Percentiles rank a stretch among this genome's conserved stretches.
Evolutionary conservation across 2,329 filamentous ascomycete genomes (phyloP).

Genomic region (Stagonosporopsis cucurbitacearum): DNA sequence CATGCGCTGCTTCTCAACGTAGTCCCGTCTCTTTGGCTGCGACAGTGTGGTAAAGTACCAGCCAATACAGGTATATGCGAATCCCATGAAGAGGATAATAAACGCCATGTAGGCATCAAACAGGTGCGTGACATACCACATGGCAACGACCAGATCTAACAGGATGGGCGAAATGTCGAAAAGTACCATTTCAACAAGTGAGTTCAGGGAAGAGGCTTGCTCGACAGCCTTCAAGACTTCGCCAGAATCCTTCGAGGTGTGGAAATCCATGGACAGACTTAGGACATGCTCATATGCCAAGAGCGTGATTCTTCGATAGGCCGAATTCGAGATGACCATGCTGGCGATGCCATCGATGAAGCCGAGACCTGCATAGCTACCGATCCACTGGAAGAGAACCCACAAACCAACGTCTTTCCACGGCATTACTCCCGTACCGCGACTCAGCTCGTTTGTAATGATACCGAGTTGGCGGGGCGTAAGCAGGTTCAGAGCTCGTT

Average conservation of each 20-base stretch:
- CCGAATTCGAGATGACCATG: conserved; percentile 63
- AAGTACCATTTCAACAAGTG: conserved; percentile 65
- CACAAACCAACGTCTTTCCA: conserved; percentile 62
- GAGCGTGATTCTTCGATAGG: conserved; percentile 64
- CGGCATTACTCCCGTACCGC: conserved; percentile 55
- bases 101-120: conserved; percentile 64
- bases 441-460: conserved; percentile 72
- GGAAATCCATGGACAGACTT: conserved; percentile 73
- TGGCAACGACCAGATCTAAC: conserved; percentile 66
- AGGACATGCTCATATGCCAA: conserved; percentile 72
- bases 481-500: conserved; percentile 76
- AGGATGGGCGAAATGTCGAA: conserved; percentile 68
- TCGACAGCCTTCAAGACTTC: conserved; percentile 70
- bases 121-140: conserved; percentile 65
- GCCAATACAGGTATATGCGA: conserved; percentile 61
- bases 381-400: conserved; percentile 55
- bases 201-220: conserved; percentile 66
- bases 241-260: conserved; percentile 69
- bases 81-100: conserved; percentile 47
- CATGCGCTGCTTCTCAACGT: conserved; percentile 54
- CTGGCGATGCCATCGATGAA: conserved; percentile 60
- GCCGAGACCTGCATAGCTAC: conserved; percentile 59
- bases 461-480: conserved; percentile 83
- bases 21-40: conserved; percentile 50
- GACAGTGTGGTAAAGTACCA: conserved; percentile 53